phyloP scores from a whole-genome alignment of 345 rosid species.

The Salix udensis region DNA sequence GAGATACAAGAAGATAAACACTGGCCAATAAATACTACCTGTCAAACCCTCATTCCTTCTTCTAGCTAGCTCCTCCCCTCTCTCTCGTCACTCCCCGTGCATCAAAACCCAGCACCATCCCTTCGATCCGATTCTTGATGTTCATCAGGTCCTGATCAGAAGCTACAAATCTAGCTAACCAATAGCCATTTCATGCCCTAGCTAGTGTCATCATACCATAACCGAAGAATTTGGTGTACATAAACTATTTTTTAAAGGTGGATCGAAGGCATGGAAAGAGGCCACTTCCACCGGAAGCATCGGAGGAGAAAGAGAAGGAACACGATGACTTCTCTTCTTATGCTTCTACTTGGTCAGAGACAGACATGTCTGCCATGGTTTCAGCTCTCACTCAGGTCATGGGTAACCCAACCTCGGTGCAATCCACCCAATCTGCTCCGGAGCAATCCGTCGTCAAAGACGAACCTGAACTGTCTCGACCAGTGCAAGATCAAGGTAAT shows the following conservation, averaged over 20 bases:
- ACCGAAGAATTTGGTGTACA: neutral
- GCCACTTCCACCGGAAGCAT: conserved; percentile 58
- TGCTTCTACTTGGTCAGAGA: conserved; percentile 50
- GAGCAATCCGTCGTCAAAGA: conserved; percentile 8
- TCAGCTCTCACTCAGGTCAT: conserved; percentile 64
- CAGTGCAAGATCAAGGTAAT: conserved; percentile 16
- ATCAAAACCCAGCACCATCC: neutral
- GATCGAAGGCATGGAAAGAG: conserved; percentile 71
- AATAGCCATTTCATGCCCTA: neutral
- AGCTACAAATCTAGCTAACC: neutral
- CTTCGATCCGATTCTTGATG: conserved; percentile 7
- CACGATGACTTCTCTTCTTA: conserved; percentile 19
- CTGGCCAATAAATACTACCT: neutral
- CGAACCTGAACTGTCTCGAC: conserved; percentile 10
- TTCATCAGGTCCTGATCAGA: neutral
- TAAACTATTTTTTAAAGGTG: conserved; percentile 25
- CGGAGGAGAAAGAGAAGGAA: conserved; percentile 41
- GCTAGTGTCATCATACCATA: neutral
- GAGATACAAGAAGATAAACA: neutral
- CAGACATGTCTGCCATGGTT: conserved; percentile 82
- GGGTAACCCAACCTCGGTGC: conserved; percentile 19
- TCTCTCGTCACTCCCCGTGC: neutral
- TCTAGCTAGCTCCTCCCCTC: neutral
- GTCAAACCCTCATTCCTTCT: neutral
- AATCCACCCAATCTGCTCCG: conserved; percentile 1